Conservation (phyloP, 2,329 filamentous ascomycete genomes). For the Fusarium anthophilum region DNA sequence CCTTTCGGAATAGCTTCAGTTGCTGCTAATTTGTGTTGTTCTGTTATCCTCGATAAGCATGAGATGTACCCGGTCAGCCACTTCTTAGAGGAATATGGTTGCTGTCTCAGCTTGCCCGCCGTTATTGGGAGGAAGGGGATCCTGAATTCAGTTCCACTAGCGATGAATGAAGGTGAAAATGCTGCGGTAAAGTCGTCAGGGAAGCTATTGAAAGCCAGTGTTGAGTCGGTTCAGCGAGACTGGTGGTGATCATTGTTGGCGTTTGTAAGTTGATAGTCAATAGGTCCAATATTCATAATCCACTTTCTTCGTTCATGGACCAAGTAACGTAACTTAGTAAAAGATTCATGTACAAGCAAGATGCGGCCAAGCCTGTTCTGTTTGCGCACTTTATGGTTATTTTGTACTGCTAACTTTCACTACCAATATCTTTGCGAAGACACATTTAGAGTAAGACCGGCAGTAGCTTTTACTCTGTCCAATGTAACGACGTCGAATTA, state of each 20-base stretch:
- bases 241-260: background rate
- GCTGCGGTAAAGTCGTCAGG: background rate
- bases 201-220: background rate
- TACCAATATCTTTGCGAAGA: background rate
- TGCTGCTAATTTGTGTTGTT: slow-evolving; percentile 58
- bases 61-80: slow-evolving; percentile 59
- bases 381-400: too few relatives aligned
- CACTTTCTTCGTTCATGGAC: background rate
- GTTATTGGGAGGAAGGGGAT: slow-evolving; percentile 59
- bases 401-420: background rate
- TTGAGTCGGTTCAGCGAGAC: background rate
- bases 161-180: background rate
- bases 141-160: background rate
- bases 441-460: background rate
- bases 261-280: background rate
- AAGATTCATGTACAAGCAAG: too few relatives aligned
- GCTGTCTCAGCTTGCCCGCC: slow-evolving; percentile 60
- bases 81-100: slow-evolving; percentile 56
- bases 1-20: slow-evolving; percentile 61
- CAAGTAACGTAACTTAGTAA: too few relatives aligned
- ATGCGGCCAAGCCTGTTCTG: too few relatives aligned
- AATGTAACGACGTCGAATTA: background rate
- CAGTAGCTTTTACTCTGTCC: background rate
- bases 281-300: background rate
- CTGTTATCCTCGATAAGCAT: slow-evolving; percentile 59